Conservation (phyloP, 228 moss, liverwort and hornwort genomes). For the Sphagnum fallax region DNA sequence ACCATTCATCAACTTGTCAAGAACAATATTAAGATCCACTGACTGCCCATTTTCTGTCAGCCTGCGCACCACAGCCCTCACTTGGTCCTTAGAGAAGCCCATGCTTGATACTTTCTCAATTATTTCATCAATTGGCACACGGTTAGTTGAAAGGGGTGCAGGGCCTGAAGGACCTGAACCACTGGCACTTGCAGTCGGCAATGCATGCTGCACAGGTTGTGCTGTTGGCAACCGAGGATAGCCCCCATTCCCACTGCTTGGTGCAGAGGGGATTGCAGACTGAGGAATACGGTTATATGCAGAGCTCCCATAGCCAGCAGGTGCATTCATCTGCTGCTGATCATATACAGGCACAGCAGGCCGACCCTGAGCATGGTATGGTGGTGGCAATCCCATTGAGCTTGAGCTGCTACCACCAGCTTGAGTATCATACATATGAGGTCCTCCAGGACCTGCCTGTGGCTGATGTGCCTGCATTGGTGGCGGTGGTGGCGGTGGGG, state of each 20-base stretch:
- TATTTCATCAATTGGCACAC: slow-evolving; percentile 76
- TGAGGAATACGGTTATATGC: slow-evolving; percentile 63
- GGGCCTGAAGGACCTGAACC: slow-evolving; percentile 34
- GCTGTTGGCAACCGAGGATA: slow-evolving; percentile 85
- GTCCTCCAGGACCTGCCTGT: slow-evolving; percentile 28
- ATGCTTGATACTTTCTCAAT: slow-evolving; percentile 85
- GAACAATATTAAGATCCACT: slow-evolving; percentile 87
- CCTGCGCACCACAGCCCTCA: slow-evolving; percentile 75
- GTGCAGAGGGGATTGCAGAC: slow-evolving; percentile 62
- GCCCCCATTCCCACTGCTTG: slow-evolving; percentile 68
- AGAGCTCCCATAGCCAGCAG: slow-evolving; percentile 43
- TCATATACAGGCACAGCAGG: slow-evolving; percentile 55
- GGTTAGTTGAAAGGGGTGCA: slow-evolving; percentile 57
- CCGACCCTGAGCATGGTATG: slow-evolving; percentile 69
- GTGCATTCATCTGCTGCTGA: slow-evolving; percentile 25
- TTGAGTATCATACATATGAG: slow-evolving; percentile 57
- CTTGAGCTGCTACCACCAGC: slow-evolving; percentile 26
- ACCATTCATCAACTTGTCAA: slow-evolving; percentile 93
- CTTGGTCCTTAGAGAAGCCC: slow-evolving; percentile 91
- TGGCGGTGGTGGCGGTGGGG: slow-evolving; percentile 6
- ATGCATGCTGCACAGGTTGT: slow-evolving; percentile 72
- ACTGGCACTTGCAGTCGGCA: slow-evolving; percentile 45
- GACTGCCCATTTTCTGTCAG: slow-evolving; percentile 89
- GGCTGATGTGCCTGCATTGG: neutral
- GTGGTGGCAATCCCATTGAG: slow-evolving; percentile 40